Evolutionary conservation across 768 basidiomycete species (phyloP).

Genomic region (Trametopsis cervina): DNA sequence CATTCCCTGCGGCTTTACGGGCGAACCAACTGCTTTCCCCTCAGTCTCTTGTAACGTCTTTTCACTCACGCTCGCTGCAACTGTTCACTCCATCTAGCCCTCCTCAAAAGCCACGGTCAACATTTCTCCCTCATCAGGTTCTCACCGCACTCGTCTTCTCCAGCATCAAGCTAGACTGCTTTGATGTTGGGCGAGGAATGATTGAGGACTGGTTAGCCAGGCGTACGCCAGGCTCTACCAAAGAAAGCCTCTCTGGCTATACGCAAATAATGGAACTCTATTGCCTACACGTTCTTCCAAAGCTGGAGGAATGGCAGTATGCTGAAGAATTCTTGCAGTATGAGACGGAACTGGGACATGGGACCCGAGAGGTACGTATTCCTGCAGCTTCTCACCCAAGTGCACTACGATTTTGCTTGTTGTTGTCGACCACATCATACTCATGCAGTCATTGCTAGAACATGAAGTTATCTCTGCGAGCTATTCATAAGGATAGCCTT

Average conservation of each 20-base stretch:
- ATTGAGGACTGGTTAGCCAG: conserved; percentile 76
- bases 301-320: conserved; percentile 74
- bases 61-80: conserved; percentile 57
- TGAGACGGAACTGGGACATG: conserved; percentile 53
- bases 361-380: conserved; percentile 44
- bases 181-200: conserved; percentile 54
- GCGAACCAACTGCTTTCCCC: conserved; percentile 51
- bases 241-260: conserved; percentile 47
- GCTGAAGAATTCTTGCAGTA: conserved; percentile 69
- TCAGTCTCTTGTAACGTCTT: conserved; percentile 45
- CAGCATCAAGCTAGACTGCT: conserved; percentile 58
- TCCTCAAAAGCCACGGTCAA: conserved; percentile 35
- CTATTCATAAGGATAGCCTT: conserved; percentile 19
- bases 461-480: conserved; percentile 16
- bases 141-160: conserved; percentile 65
- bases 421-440: conserved; percentile 13
- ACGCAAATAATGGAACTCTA: conserved; percentile 73
- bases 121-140: conserved; percentile 62
- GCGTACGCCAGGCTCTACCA: conserved; percentile 28
- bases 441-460: conserved; percentile 11
- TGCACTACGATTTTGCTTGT: too few relatives aligned
- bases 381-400: not conserved
- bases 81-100: conserved; percentile 54
- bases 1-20: conserved; percentile 46
- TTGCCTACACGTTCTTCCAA: conserved; percentile 64